phyloP scores from a whole-genome alignment of 257 asterid species.

The Jacaranda copaia region DNA sequence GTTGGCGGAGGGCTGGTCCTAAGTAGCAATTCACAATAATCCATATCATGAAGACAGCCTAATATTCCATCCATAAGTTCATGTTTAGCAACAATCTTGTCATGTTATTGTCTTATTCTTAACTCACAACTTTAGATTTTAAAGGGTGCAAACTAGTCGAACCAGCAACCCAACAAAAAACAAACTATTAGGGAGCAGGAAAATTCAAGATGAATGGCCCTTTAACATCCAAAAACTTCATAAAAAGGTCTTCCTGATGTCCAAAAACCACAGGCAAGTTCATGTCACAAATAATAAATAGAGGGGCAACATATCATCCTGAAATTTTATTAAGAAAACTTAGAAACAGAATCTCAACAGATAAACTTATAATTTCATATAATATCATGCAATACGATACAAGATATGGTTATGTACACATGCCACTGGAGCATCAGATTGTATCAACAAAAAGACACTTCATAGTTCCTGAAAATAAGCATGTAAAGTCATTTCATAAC shows the following conservation, averaged over 20 bases:
- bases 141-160: not conserved
- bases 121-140: not conserved
- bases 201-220: not conserved
- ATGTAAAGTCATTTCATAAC: constrained; percentile 40
- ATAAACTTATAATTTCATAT: constrained; percentile 19
- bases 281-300: not conserved
- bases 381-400: constrained; percentile 43
- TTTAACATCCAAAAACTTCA: not conserved
- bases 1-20: not conserved
- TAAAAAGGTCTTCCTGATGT: not conserved
- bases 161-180: not conserved
- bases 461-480: constrained; percentile 43
- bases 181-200: not conserved
- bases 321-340: not conserved
- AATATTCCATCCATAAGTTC: not conserved
- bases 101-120: not conserved
- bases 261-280: not conserved
- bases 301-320: not conserved
- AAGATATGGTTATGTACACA: constrained; percentile 55
- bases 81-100: not conserved
- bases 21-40: not conserved
- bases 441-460: constrained; percentile 39
- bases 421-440: constrained; percentile 36
- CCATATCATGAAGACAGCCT: not conserved
- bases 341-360: not conserved